Conservation (phyloP, 2,329 filamentous ascomycete species). For the Aureobasidium sp. region DNA sequence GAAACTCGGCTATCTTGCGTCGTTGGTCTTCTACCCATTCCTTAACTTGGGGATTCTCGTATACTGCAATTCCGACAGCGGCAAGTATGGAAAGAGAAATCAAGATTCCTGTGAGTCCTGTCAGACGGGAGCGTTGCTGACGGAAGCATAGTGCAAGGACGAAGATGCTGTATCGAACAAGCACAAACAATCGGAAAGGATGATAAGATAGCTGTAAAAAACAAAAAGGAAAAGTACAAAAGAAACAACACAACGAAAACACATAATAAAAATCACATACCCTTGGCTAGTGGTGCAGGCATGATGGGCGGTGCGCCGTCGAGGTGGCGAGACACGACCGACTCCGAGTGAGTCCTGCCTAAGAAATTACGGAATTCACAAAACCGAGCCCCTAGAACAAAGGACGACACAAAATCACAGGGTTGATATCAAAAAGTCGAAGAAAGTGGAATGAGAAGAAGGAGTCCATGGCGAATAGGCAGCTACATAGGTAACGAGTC, state of each 20-base stretch:
- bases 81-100: conserved; percentile 54
- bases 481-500: neutral
- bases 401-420: neutral
- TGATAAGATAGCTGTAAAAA: neutral
- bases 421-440: neutral
- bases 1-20: conserved; percentile 51
- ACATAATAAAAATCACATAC: conserved; percentile 2
- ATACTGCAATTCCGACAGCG: conserved; percentile 54
- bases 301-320: neutral
- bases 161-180: neutral
- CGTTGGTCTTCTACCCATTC: conserved; percentile 55
- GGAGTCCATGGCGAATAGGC: neutral
- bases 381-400: neutral
- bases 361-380: neutral
- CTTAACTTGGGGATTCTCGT: conserved; percentile 55
- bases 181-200: neutral
- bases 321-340: neutral
- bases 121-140: neutral
- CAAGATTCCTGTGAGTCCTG: conserved; percentile 46
- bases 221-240: neutral
- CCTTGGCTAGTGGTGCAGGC: conserved; percentile 11
- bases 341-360: neutral
- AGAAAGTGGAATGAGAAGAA: neutral
- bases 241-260: neutral
- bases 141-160: neutral